These are phyloP conservation scores for Obba rivulosa DNA, from an alignment of 768 basidiomycete genomes.

Conservation along the genomic window DNA sequence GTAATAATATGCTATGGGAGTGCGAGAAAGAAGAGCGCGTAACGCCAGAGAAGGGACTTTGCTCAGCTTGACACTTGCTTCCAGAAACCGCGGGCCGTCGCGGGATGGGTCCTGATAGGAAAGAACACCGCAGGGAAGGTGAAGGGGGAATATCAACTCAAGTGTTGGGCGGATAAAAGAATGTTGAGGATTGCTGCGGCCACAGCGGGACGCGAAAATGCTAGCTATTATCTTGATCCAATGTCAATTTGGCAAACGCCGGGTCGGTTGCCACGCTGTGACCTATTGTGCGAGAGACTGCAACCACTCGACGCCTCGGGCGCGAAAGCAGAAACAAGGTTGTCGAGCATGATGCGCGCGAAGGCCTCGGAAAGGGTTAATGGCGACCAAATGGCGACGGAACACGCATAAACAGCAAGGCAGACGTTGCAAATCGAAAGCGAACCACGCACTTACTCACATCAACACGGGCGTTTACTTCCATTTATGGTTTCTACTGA, in stretches of 20 bases:
- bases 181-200: conserved; percentile 2
- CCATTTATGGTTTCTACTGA: conserved; percentile 19
- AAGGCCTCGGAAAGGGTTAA: conserved; percentile 1
- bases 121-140: conserved; percentile 15
- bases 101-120: too few species aligned
- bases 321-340: not conserved
- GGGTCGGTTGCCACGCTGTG: conserved; percentile 23
- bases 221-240: conserved; percentile 4
- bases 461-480: not conserved
- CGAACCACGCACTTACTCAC: not conserved
- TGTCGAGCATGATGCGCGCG: conserved; percentile 1
- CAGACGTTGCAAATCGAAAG: conserved; percentile 6
- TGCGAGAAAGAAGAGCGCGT: conserved; percentile 24
- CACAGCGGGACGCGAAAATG: too few species aligned
- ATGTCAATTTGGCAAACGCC: conserved; percentile 6
- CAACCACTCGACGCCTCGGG: conserved; percentile 6
- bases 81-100: conserved; percentile 22
- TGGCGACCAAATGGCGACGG: conserved; percentile 7
- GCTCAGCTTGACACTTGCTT: conserved; percentile 17
- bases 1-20: conserved; percentile 17
- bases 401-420: conserved; percentile 25
- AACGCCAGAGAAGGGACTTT: conserved; percentile 16
- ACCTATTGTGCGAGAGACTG: conserved; percentile 20
- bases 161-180: conserved; percentile 5
- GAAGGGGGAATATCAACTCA: conserved; percentile 2